Evolutionary conservation across 2,329 filamentous ascomycete genomes (phyloP).

Genomic region (Aspergillus sp.): DNA sequence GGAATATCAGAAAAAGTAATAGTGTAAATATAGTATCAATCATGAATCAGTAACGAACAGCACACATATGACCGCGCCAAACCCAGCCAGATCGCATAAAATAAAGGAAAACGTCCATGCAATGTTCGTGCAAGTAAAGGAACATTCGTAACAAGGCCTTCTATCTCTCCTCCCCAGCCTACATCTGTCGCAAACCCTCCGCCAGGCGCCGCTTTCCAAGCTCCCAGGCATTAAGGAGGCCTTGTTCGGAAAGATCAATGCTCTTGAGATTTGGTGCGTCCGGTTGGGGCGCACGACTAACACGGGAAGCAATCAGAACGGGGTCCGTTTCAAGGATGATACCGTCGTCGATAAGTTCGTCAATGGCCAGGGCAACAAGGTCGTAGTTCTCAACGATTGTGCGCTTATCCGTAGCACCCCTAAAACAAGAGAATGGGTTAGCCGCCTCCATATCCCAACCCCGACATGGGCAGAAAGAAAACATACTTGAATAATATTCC

Average conservation of each 20-base stretch:
- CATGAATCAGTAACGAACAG: constrained; percentile 21
- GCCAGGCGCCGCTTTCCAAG: constrained; percentile 89
- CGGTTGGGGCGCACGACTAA: constrained; percentile 86
- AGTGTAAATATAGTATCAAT: constrained; percentile 16
- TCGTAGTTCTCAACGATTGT: constrained; percentile 99
- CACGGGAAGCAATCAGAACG: constrained; percentile 85
- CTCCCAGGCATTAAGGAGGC: constrained; percentile 89
- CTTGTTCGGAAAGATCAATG: constrained; percentile 94
- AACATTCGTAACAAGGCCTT: constrained; percentile 10
- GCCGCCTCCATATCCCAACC: background rate
- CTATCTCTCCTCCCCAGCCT: constrained; percentile 10
- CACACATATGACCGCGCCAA: constrained; percentile 34
- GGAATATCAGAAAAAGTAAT: constrained; percentile 14
- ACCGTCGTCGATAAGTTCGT: constrained; percentile 93
- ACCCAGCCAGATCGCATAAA: constrained; percentile 34
- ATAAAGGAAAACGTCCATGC: constrained; percentile 19
- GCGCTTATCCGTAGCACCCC: constrained; percentile 94
- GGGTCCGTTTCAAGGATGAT: constrained; percentile 98
- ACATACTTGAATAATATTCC: constrained; percentile 88
- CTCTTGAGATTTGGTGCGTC: constrained; percentile 86
- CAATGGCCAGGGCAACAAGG: constrained; percentile 86
- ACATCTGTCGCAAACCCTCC: constrained; percentile 74
- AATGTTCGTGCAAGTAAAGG: constrained; percentile 17
- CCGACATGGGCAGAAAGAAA: background rate
- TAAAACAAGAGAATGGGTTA: constrained; percentile 40